phyloP scores from a whole-genome alignment of 441 rosid species.

The Kokia cookei region DNA sequence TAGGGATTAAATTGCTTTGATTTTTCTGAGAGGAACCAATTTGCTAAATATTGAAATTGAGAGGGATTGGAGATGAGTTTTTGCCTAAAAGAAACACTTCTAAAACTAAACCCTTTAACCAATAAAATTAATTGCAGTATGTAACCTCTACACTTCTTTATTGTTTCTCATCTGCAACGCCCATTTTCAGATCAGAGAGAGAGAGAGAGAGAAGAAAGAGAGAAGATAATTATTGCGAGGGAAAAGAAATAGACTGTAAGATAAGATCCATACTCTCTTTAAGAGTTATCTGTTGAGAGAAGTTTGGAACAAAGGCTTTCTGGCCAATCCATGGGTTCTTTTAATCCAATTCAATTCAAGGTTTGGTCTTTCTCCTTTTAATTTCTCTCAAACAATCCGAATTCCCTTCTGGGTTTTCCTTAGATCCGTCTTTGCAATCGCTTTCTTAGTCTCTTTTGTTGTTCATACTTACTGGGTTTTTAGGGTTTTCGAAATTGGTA shows the following conservation, averaged over 20 bases:
- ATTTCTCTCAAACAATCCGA: background rate
- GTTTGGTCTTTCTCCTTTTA: conserved; percentile 3
- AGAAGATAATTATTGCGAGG: background rate
- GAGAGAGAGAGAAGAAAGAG: background rate
- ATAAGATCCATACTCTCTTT: background rate
- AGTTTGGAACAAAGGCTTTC: background rate
- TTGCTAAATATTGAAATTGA: no score
- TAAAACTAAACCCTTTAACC: no score
- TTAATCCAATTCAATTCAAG: background rate
- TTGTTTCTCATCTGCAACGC: background rate
- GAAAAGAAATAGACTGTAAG: background rate
- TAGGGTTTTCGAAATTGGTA: background rate
- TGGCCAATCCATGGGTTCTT: background rate
- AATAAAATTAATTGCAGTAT: no score
- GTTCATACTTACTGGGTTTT: background rate
- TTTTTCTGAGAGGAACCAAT: no score
- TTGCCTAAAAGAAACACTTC: no score
- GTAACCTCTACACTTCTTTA: background rate
- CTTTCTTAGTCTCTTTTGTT: background rate
- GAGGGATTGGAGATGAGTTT: no score
- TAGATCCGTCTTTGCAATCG: background rate
- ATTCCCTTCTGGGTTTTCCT: background rate
- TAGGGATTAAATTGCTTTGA: no score
- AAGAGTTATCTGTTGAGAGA: background rate
- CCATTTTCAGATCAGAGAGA: background rate